Evolutionary conservation across 1,284 basidiomycete species (phyloP), one percentile per base, ranked within the genome.

Genomic region (Golubevia pallescens): DNA sequence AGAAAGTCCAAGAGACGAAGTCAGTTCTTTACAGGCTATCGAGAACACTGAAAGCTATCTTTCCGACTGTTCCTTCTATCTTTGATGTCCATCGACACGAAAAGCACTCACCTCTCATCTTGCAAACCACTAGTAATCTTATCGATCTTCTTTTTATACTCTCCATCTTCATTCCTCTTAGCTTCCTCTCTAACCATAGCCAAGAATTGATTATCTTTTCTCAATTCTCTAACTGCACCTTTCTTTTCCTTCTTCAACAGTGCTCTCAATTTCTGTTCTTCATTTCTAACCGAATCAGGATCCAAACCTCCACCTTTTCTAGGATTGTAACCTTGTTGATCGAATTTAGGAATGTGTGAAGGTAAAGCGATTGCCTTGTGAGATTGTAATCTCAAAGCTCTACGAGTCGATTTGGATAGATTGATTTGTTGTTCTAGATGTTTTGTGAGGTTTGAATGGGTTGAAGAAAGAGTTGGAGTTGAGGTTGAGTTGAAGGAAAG

Each of bases 331-430:
- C 91, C 90, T 53, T 77, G 71, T 54, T 90, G 88, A 81, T 97
- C 95, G 86, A 99, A 99, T 85, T 95, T 95, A 81, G 97, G 97
- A 24, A 94, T 89, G 84, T 93, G 95, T 0, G 94, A 91, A 2
- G 94, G 90, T 76, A 99, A 97, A 5, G 97, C 93, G 61, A 99
- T 95, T 1, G 95, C 94, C 84, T 96, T 97, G 88, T 99, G 97
- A 1, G 92, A 89, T 88, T 99, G 97, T 32, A 99, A 89, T 10
- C 88, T 88, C 51, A 99, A 90, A 0, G 95, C 94, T 62, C 88
- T 89, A 48, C 96, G 92, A 0, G 90, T 88, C 80, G 91, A 89
- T 2, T 86, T 87, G 0, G 94, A 88, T 79, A 95, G 92, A 73
- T 90, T 91, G 66, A 53, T 19, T 53, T 53, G 16, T 53, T 53